Conservation (phyloP, 352 stramenopile genomes). For the Phytophthora cryptogea region DNA sequence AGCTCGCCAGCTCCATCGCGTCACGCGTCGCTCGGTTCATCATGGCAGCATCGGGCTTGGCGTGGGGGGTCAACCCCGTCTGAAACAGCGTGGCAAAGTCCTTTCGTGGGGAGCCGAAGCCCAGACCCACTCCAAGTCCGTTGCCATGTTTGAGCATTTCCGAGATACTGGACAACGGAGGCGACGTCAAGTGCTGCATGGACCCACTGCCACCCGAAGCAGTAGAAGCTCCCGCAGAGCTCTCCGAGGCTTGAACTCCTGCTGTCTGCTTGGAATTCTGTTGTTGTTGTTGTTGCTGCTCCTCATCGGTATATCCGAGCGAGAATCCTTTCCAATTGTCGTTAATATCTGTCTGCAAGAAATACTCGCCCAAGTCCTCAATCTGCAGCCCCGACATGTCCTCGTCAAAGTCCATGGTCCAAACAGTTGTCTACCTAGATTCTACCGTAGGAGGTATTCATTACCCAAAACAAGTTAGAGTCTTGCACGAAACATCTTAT, state of each 20-base stretch:
- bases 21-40: constrained; percentile 32
- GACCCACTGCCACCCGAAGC: constrained; percentile 11
- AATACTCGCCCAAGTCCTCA: constrained; percentile 75
- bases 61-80: constrained; percentile 30
- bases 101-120: constrained; percentile 33
- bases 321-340: constrained; percentile 79
- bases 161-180: constrained; percentile 48
- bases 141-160: constrained; percentile 49
- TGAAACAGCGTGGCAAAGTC: constrained; percentile 39
- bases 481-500: neutral
- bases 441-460: neutral
- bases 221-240: neutral
- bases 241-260: constrained; percentile 3
- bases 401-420: constrained; percentile 63
- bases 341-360: constrained; percentile 60
- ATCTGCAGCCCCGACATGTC: constrained; percentile 78
- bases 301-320: constrained; percentile 67
- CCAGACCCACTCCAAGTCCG: constrained; percentile 26
- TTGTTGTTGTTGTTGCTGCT: constrained; percentile 25
- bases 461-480: neutral
- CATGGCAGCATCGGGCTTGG: constrained; percentile 28
- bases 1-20: constrained; percentile 41
- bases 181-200: constrained; percentile 39
- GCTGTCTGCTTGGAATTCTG: constrained; percentile 13
- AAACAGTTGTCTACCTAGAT: constrained; percentile 1